Conservation (phyloP, 73 alveolate genomes). For the Strombidium stylifer region DNA sequence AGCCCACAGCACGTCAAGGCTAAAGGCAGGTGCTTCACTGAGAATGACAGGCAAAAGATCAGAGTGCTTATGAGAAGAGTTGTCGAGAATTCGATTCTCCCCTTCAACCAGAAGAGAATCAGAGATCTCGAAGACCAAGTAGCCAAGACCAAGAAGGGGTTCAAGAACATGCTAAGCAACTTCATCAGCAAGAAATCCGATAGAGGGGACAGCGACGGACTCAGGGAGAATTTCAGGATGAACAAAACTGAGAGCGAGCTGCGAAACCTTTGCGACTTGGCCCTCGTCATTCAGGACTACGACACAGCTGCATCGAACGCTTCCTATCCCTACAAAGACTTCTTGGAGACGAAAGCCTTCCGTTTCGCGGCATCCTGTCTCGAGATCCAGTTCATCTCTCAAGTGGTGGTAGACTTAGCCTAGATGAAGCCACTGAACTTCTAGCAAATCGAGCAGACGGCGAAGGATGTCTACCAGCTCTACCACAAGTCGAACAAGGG, state of each 20-base stretch:
- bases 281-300: constrained; percentile 46
- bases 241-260: constrained; percentile 33
- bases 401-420: constrained; percentile 2
- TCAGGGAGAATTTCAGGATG: constrained; percentile 40
- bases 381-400: constrained; percentile 23
- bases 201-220: constrained; percentile 56
- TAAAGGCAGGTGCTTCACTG: constrained; percentile 17
- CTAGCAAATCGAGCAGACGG: constrained; percentile 10
- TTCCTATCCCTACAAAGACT: constrained; percentile 42
- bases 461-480: constrained; percentile 26
- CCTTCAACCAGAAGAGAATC: constrained; percentile 17
- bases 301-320: constrained; percentile 15
- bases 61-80: constrained; percentile 5
- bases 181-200: constrained; percentile 39
- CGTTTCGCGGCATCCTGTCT: constrained; percentile 46
- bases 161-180: constrained; percentile 26
- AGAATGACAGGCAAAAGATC: constrained; percentile 14
- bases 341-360: constrained; percentile 48
- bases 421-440: background rate
- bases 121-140: constrained; percentile 18
- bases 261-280: constrained; percentile 27
- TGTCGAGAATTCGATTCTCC: constrained; percentile 9
- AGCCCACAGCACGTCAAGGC: too few species aligned
- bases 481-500: constrained; percentile 22
- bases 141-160: constrained; percentile 41